A percentile compares a stretch with the other conserved stretches of the same genome.
Evolutionary conservation across 163 green algal species (phyloP).

Genomic region (Chlamydomonas reinhardtii): DNA sequence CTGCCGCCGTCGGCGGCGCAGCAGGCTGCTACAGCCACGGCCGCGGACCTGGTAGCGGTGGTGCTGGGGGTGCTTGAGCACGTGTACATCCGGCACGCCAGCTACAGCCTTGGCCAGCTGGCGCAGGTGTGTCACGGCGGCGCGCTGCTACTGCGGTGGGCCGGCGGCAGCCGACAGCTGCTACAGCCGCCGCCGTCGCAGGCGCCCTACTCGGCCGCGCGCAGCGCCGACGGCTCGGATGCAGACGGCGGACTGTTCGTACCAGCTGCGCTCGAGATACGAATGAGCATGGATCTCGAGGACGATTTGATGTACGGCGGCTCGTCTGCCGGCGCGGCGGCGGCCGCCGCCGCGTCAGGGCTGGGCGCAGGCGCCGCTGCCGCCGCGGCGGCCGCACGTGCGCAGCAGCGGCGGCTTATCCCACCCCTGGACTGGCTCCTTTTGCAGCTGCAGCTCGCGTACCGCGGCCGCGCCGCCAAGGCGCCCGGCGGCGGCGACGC

Average conservation of each 20-base stretch:
- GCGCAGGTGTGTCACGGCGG: constrained; percentile 28
- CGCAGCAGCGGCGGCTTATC: constrained; percentile 3
- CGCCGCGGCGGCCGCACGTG: neutral
- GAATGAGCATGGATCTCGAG: constrained; percentile 39
- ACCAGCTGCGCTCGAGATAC: constrained; percentile 1
- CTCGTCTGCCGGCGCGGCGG: too few relatives aligned
- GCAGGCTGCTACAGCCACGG: too few relatives aligned
- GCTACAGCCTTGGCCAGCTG: constrained; percentile 16
- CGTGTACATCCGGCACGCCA: neutral
- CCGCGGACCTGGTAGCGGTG: neutral
- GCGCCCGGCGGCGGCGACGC: neutral
- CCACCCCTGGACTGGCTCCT: constrained; percentile 19
- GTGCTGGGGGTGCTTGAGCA: constrained; percentile 4
- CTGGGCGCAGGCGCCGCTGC: neutral
- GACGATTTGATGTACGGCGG: neutral
- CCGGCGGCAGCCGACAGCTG: neutral
- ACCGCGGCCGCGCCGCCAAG: neutral
- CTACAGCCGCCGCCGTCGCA: neutral
- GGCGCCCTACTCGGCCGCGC: too few relatives aligned
- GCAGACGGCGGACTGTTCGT: neutral
- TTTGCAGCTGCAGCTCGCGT: constrained; percentile 6
- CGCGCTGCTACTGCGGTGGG: constrained; percentile 19
- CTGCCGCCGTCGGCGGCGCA: too few relatives aligned
- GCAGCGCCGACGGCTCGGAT: neutral
- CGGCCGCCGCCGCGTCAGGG: neutral